Evolutionary conservation across 805 yeast genomes (phyloP).

Genomic region (Komagataella kurtzmanii): DNA sequence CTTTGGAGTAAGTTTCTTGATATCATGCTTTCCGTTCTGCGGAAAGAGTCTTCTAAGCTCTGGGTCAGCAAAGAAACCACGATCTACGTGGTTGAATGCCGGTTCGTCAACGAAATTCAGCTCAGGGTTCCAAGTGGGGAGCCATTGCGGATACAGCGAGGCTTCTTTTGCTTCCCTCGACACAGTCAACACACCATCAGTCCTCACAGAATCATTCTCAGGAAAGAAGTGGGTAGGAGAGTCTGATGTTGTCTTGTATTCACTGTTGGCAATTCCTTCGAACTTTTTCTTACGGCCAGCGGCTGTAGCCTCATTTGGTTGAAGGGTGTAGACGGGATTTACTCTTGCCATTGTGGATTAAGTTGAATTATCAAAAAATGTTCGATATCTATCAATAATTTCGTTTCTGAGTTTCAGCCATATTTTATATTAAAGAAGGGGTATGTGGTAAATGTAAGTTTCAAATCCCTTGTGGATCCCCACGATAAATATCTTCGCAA

Average conservation of each 20-base stretch:
- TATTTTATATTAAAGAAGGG: not conserved
- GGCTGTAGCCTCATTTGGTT: not conserved
- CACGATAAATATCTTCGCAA: not conserved
- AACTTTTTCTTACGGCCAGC: not conserved
- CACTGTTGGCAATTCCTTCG: not conserved
- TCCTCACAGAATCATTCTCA: slow-evolving; percentile 33
- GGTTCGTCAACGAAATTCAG: slow-evolving; percentile 34
- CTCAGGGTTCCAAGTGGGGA: slow-evolving; percentile 58
- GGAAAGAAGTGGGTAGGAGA: slow-evolving; percentile 30
- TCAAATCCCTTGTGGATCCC: not conserved
- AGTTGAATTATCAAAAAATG: not conserved
- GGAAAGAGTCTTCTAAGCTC: slow-evolving; percentile 32
- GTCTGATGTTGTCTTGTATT: not conserved
- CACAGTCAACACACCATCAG: slow-evolving; percentile 32
- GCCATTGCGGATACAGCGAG: slow-evolving; percentile 36
- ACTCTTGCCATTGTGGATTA: not conserved
- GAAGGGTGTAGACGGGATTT: not conserved
- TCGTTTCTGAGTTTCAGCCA: not conserved
- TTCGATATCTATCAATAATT: not conserved
- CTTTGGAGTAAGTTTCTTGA: slow-evolving; percentile 23
- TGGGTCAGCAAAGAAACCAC: slow-evolving; percentile 61
- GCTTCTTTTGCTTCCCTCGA: slow-evolving; percentile 24
- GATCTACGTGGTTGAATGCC: slow-evolving; percentile 44
- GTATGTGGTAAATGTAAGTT: too few species aligned
- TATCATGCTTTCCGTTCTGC: slow-evolving; percentile 6